phyloP scores from a whole-genome alignment of 768 basidiomycete genomes.

The Boletus pseudo-olivaceus region DNA sequence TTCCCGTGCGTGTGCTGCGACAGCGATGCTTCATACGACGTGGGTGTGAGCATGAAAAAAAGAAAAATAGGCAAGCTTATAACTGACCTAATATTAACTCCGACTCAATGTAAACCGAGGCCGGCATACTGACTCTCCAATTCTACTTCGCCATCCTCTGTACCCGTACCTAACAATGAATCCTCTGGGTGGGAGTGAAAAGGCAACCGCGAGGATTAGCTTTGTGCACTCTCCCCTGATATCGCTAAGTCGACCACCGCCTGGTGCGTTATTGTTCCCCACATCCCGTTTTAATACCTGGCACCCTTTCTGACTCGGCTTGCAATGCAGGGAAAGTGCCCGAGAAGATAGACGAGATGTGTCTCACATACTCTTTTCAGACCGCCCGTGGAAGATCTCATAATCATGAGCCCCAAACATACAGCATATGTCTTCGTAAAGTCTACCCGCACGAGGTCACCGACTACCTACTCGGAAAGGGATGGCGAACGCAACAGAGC shows the following conservation, averaged over 20 bases:
- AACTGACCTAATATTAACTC: constrained; percentile 14
- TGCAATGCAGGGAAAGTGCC: constrained; percentile 48
- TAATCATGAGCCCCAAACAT: constrained; percentile 49
- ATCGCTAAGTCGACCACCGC: constrained; percentile 23
- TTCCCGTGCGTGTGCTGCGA: constrained; percentile 80
- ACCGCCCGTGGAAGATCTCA: constrained; percentile 50
- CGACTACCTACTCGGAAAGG: constrained; percentile 42
- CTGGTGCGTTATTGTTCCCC: constrained; percentile 14
- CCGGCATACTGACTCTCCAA: background rate
- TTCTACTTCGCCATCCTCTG: background rate
- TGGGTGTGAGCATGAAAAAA: constrained; percentile 17
- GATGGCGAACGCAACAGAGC: constrained; percentile 39
- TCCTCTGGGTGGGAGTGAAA: constrained; percentile 13
- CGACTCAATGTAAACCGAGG: constrained; percentile 15
- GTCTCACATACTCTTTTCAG: constrained; percentile 61
- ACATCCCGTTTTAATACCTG: background rate
- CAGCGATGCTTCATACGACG: constrained; percentile 78
- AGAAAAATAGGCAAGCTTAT: constrained; percentile 21
- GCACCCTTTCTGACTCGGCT: background rate
- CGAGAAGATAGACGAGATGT: constrained; percentile 60
- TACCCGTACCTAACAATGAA: constrained; percentile 14
- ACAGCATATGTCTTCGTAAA: constrained; percentile 60
- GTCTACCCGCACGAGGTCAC: constrained; percentile 67
- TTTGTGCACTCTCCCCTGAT: constrained; percentile 26
- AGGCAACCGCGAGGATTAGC: constrained; percentile 12